These are phyloP conservation scores for Penicillium sp. DNA, from an alignment of 2,329 filamentous ascomycete genomes.

Conservation along the genomic window DNA sequence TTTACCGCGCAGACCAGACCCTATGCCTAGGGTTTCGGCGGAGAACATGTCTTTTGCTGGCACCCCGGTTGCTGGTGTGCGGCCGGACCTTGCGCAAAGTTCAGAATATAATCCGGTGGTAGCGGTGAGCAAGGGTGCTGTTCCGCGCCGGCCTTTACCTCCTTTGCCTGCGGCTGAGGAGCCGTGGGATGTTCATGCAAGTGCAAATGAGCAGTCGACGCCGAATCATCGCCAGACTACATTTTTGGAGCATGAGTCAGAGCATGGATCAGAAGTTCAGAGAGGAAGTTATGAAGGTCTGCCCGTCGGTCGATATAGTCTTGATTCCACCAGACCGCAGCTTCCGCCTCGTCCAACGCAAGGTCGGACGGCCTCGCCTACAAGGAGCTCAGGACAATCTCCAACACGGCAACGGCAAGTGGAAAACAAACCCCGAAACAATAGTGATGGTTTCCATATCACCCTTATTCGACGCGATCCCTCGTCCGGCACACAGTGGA, in stretches of 20 bases:
- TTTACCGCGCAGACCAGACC: slow-evolving; percentile 18
- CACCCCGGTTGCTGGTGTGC: slow-evolving; percentile 12
- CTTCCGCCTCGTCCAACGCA: slow-evolving; percentile 23
- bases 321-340: slow-evolving; percentile 26
- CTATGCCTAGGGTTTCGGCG: slow-evolving; percentile 16
- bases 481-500: slow-evolving; percentile 64
- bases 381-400: slow-evolving; percentile 27
- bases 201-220: slow-evolving; percentile 5
- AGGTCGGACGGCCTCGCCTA: slow-evolving; percentile 15
- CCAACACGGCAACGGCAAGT: slow-evolving; percentile 16
- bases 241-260: slow-evolving; percentile 22
- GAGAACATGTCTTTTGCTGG: slow-evolving; percentile 20
- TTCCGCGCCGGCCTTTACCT: slow-evolving; percentile 26
- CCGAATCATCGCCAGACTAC: slow-evolving; percentile 30
- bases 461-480: slow-evolving; percentile 70
- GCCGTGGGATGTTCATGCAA: slow-evolving; percentile 6
- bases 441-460: slow-evolving; percentile 33
- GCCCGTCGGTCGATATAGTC: slow-evolving; percentile 25
- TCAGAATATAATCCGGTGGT: slow-evolving; percentile 1
- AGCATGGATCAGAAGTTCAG: slow-evolving; percentile 16
- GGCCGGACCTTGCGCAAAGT: slow-evolving; percentile 1
- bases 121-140: slow-evolving; percentile 1
- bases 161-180: slow-evolving; percentile 25
- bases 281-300: slow-evolving; percentile 23
- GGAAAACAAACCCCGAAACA: slow-evolving; percentile 8